Percentiles rank a stretch among this genome's conserved stretches.
These are phyloP conservation scores for Clarireedia hainanense DNA, from an alignment of 2,329 filamentous ascomycete genomes.

Conservation along the genomic window DNA sequence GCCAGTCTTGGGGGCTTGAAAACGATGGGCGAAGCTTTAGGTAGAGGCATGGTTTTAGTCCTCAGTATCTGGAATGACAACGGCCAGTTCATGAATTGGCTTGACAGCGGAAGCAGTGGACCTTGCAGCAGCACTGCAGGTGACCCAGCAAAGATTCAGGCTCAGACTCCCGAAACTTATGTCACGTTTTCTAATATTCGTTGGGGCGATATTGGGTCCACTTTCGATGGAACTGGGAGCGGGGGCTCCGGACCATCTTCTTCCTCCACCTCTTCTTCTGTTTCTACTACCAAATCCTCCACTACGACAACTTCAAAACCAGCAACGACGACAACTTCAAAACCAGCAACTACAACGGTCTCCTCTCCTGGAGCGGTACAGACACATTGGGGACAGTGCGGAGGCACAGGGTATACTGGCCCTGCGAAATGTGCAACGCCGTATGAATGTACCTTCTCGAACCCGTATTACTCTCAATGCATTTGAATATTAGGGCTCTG, in stretches of 20 bases:
- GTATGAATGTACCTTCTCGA: slow-evolving; percentile 29
- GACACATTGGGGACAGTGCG: slow-evolving; percentile 29
- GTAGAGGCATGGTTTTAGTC: slow-evolving; percentile 51
- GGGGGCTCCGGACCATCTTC: no score
- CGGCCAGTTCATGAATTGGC: slow-evolving; percentile 61
- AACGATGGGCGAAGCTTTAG: slow-evolving; percentile 46
- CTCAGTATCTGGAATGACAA: slow-evolving; percentile 50
- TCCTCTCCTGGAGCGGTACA: not conserved
- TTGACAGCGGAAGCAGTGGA: slow-evolving; percentile 43
- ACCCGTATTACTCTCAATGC: slow-evolving; percentile 33
- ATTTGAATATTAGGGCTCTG: slow-evolving; percentile 19
- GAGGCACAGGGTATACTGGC: slow-evolving; percentile 29
- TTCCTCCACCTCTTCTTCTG: no score
- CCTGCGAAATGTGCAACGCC: slow-evolving; percentile 28
- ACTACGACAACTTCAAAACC: no score
- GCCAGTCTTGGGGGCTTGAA: slow-evolving; percentile 45
- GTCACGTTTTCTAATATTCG: slow-evolving; percentile 51
- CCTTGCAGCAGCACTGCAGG: slow-evolving; percentile 48
- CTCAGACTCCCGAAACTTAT: slow-evolving; percentile 39
- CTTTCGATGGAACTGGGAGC: slow-evolving; percentile 14
- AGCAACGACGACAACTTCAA: no score
- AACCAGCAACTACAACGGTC: not conserved
- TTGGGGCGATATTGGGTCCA: slow-evolving; percentile 53
- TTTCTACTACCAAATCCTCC: no score
- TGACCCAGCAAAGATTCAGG: slow-evolving; percentile 40